Evolutionary conservation across 2,329 filamentous ascomycete genomes (phyloP).

Genomic region (Exophiala sp.): DNA sequence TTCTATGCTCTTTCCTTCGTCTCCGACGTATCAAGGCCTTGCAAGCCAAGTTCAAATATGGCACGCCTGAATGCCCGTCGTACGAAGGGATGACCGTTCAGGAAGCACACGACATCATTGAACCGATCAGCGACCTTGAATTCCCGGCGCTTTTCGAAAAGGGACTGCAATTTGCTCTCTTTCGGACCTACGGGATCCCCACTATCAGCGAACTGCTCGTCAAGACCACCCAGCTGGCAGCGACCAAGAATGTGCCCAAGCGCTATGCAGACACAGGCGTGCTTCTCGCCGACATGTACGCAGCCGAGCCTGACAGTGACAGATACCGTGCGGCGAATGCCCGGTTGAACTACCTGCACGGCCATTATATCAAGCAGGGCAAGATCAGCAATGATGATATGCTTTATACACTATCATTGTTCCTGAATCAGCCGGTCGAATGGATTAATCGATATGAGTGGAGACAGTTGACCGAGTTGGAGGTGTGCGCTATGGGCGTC

Average conservation of each 20-base stretch:
- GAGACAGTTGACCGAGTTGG: constrained; percentile 64
- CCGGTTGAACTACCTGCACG: constrained; percentile 63
- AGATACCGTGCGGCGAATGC: constrained; percentile 54
- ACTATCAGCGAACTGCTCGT: constrained; percentile 50
- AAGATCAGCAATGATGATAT: constrained; percentile 62
- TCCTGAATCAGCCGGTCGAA: constrained; percentile 61
- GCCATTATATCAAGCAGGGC: constrained; percentile 53
- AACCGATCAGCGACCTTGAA: constrained; percentile 20
- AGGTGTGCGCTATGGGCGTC: constrained; percentile 59
- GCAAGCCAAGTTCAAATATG: constrained; percentile 24
- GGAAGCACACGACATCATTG: constrained; percentile 26
- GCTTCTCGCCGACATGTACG: constrained; percentile 49
- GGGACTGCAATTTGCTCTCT: constrained; percentile 28
- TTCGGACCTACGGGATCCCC: constrained; percentile 55
- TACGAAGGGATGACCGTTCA: constrained; percentile 49
- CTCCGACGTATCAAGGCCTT: constrained; percentile 22
- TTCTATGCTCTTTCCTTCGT: constrained; percentile 23
- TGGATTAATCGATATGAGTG: constrained; percentile 68
- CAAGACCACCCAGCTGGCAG: constrained; percentile 49
- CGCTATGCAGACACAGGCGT: constrained; percentile 52
- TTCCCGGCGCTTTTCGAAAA: constrained; percentile 27
- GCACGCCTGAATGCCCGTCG: constrained; percentile 16
- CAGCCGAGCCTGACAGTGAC: constrained; percentile 35
- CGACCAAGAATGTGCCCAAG: constrained; percentile 48
- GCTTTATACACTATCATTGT: constrained; percentile 63